Percentiles rank a stretch among this genome's conserved stretches.
These are phyloP conservation scores for Oryza meyeriana DNA, from an alignment of 176 grass and related monocot genomes.

Conservation along the genomic window DNA sequence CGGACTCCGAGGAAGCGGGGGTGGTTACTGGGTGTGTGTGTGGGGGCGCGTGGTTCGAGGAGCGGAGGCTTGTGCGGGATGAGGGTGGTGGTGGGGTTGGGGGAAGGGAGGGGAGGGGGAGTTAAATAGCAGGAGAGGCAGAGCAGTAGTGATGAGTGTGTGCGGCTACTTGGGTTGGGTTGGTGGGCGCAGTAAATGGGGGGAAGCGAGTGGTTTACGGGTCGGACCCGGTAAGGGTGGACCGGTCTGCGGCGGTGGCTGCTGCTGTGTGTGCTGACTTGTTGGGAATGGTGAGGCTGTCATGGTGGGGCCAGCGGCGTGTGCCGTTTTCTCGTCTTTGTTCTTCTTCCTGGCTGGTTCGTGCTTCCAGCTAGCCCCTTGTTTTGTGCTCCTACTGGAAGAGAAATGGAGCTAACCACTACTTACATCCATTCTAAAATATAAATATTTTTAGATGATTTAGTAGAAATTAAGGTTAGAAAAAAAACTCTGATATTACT, in stretches of 20 bases:
- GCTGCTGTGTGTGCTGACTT: not conserved
- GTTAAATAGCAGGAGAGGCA: constrained; percentile 37
- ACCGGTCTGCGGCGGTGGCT: not conserved
- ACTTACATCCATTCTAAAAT: too few species aligned
- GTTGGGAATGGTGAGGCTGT: not conserved
- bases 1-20: not conserved
- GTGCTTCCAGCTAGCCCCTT: not conserved
- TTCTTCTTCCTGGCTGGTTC: not conserved
- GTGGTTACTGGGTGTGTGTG: not conserved
- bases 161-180: not conserved
- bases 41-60: constrained; percentile 10
- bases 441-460: too few species aligned
- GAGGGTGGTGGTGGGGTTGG: too few species aligned
- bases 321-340: not conserved
- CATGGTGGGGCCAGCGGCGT: not conserved
- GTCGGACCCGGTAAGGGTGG: not conserved
- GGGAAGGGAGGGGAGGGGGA: not conserved
- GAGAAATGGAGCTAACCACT: too few species aligned
- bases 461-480: too few species aligned
- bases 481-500: too few species aligned
- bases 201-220: not conserved
- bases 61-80: not conserved
- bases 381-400: not conserved
- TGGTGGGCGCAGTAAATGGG: constrained; percentile 17
- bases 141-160: not conserved